A percentile compares a stretch with the other conserved stretches of the same genome.
These are phyloP conservation scores for Termitomyces sp. DNA, from an alignment of 768 basidiomycete genomes.

Conservation along the genomic window DNA sequence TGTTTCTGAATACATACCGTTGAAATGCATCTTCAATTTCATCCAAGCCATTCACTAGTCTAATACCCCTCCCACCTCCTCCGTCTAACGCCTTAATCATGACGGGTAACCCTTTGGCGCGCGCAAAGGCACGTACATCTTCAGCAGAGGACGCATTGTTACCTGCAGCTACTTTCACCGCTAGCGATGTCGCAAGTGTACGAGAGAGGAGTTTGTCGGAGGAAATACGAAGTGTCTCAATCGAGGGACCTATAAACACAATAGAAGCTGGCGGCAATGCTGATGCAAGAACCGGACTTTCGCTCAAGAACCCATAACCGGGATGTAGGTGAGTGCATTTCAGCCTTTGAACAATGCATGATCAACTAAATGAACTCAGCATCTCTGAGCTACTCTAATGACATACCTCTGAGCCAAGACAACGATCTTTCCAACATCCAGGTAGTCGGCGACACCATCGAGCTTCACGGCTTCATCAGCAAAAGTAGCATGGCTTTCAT, in stretches of 20 bases:
- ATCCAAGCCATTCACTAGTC: slow-evolving; percentile 72
- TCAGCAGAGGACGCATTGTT: slow-evolving; percentile 19
- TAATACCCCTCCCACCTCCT: slow-evolving; percentile 88
- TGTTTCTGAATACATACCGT: slow-evolving; percentile 29
- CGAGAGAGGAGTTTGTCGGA: slow-evolving; percentile 37
- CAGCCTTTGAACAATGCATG: slow-evolving; percentile 17
- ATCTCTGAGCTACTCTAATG: neutral
- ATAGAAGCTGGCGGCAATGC: slow-evolving; percentile 71
- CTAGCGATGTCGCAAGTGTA: slow-evolving; percentile 26
- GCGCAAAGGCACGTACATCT: slow-evolving; percentile 26
- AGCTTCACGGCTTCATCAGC: slow-evolving; percentile 89
- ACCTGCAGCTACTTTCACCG: slow-evolving; percentile 28
- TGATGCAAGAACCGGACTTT: slow-evolving; percentile 75
- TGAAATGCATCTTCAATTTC: slow-evolving; percentile 74
- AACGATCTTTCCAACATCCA: slow-evolving; percentile 28
- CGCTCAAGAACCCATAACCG: slow-evolving; percentile 87
- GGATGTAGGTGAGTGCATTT: slow-evolving; percentile 35
- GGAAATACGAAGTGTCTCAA: slow-evolving; percentile 75
- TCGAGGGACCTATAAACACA: slow-evolving; percentile 79
- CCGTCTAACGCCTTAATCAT: slow-evolving; percentile 94
- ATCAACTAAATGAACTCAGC: neutral
- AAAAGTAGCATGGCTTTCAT: slow-evolving; percentile 77
- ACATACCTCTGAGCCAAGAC: slow-evolving; percentile 24
- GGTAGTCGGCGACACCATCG: slow-evolving; percentile 55
- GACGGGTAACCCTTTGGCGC: slow-evolving; percentile 39